Evolutionary conservation across 2,329 filamentous ascomycete genomes (phyloP).

Genomic region (Aspergillus sp.): DNA sequence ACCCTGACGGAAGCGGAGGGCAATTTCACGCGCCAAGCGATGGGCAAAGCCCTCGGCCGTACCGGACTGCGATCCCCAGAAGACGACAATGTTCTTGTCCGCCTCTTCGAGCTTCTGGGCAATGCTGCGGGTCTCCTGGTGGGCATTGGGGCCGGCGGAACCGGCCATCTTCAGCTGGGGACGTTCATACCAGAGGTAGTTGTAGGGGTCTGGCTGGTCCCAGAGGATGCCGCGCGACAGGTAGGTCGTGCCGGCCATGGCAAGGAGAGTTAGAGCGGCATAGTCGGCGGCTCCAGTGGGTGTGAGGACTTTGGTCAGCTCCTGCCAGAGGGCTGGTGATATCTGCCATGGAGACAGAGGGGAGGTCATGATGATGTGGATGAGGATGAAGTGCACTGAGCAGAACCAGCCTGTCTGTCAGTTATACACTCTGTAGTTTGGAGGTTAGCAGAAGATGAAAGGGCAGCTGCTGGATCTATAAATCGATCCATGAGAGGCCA

Average conservation of each 20-base stretch:
- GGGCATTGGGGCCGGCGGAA: constrained; percentile 12
- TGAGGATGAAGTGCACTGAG: background rate
- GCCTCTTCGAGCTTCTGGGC: constrained; percentile 46
- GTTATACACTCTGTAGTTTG: too few species aligned
- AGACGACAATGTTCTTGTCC: constrained; percentile 74
- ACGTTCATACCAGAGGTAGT: constrained; percentile 52
- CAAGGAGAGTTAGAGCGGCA: constrained; percentile 39
- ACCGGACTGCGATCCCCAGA: constrained; percentile 94
- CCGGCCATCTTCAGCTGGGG: constrained; percentile 47
- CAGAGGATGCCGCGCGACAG: constrained; percentile 48
- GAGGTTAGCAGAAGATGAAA: background rate
- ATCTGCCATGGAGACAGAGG: constrained; percentile 11
- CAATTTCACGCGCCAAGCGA: constrained; percentile 85
- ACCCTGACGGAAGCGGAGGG: constrained; percentile 86
- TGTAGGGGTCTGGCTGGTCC: constrained; percentile 54
- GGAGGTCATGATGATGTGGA: constrained; percentile 1
- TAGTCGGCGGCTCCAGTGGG: constrained; percentile 36
- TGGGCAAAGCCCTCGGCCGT: constrained; percentile 94
- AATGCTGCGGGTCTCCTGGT: constrained; percentile 50
- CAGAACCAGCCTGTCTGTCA: background rate
- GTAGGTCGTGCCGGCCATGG: constrained; percentile 42
- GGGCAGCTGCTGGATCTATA: background rate
- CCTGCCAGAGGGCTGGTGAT: constrained; percentile 22
- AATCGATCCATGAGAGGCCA: background rate
- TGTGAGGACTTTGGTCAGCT: constrained; percentile 21